A percentile compares a stretch with the other conserved stretches of the same genome.
Evolutionary conservation across 2,329 filamentous ascomycete species (phyloP).

Genomic region (Verticillium klebahnii): DNA sequence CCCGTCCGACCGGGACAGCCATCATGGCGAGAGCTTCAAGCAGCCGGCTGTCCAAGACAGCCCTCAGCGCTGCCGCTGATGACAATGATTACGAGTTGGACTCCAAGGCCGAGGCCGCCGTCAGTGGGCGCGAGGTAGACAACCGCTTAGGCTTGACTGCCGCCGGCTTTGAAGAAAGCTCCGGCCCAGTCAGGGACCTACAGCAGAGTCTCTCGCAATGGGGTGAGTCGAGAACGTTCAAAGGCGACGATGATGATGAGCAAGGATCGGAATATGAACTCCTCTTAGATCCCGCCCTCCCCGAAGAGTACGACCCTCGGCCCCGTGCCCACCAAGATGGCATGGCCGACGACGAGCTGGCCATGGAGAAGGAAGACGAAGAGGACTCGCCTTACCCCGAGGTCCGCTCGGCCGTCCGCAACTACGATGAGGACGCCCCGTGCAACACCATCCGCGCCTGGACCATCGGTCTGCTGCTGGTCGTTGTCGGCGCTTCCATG

Average conservation of each 20-base stretch:
- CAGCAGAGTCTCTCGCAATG: conserved; percentile 35
- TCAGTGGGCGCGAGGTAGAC: conserved; percentile 22
- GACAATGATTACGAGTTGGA: conserved; percentile 20
- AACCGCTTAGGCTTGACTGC: conserved; percentile 12
- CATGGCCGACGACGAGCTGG: conserved; percentile 20
- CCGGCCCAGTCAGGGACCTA: conserved; percentile 23
- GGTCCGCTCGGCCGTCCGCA: conserved; percentile 58
- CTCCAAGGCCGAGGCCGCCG: conserved; percentile 21
- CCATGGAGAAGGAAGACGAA: conserved; percentile 35
- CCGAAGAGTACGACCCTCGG: conserved; percentile 36
- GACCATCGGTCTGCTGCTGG: conserved; percentile 55
- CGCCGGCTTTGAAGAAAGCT: conserved; percentile 10
- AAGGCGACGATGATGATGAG: conserved; percentile 35
- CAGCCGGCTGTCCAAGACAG: conserved; percentile 27
- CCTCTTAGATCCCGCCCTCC: conserved; percentile 49
- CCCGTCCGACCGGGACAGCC: neutral
- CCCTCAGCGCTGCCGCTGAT: conserved; percentile 13
- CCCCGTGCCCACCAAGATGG: conserved; percentile 15
- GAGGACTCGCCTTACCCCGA: conserved; percentile 64
- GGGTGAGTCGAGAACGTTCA: conserved; percentile 31
- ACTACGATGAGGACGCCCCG: conserved; percentile 60
- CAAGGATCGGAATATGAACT: conserved; percentile 49
- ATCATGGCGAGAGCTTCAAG: conserved; percentile 24
- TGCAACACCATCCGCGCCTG: conserved; percentile 64
- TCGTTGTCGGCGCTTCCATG: conserved; percentile 52